Percentiles rank a stretch among this genome's conserved stretches.
These are phyloP conservation scores for Graphilbum sp. DNA, from an alignment of 2,329 filamentous ascomycete species.

Conservation along the genomic window DNA sequence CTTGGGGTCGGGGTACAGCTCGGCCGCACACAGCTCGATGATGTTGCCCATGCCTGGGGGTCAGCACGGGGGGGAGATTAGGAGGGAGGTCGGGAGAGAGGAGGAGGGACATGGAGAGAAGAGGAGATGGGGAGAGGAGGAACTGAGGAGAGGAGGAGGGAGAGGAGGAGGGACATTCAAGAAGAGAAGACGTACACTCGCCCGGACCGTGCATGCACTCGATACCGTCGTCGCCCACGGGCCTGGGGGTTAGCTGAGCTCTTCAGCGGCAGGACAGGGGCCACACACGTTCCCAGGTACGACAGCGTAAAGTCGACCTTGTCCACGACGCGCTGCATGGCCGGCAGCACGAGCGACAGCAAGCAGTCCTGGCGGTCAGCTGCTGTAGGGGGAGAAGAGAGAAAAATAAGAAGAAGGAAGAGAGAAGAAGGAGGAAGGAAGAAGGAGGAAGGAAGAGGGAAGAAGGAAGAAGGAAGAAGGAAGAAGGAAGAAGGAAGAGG, in stretches of 20 bases:
- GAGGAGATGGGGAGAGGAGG: too few relatives aligned
- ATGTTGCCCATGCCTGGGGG: slow-evolving; percentile 67
- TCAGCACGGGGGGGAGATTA: background rate
- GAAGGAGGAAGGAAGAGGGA: background rate
- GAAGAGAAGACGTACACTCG: slow-evolving; percentile 42
- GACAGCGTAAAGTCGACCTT: slow-evolving; percentile 86
- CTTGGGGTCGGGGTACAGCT: slow-evolving; percentile 71
- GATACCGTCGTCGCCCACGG: slow-evolving; percentile 64
- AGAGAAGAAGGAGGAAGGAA: background rate
- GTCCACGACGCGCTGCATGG: slow-evolving; percentile 65
- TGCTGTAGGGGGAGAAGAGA: too few relatives aligned
- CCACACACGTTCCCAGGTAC: slow-evolving; percentile 63
- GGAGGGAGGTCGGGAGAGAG: too few relatives aligned
- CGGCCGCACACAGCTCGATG: slow-evolving; percentile 75
- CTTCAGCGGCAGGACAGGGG: background rate
- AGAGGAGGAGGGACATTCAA: too few relatives aligned
- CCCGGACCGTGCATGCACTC: slow-evolving; percentile 75
- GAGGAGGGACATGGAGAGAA: too few relatives aligned
- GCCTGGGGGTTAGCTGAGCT: slow-evolving; percentile 22
- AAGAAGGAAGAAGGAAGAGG: too few relatives aligned
- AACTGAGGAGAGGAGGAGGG: too few relatives aligned
- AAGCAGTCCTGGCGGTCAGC: slow-evolving; percentile 71
- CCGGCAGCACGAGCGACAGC: slow-evolving; percentile 61
- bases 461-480: background rate
- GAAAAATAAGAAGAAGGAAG: too few relatives aligned